These are phyloP conservation scores for Camelina laxa DNA, from an alignment of 345 rosid genomes.

Conservation along the genomic window DNA sequence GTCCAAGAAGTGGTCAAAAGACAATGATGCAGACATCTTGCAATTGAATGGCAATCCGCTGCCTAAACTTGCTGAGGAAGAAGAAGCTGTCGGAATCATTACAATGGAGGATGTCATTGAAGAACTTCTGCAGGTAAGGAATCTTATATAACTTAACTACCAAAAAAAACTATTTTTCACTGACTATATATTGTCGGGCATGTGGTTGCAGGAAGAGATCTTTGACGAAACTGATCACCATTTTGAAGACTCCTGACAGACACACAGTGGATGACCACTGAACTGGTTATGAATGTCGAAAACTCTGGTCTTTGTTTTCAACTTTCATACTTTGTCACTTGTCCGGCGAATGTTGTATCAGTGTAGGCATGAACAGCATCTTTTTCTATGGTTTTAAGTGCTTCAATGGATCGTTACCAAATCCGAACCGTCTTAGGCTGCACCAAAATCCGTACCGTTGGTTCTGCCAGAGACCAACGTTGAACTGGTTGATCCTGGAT, in stretches of 20 bases:
- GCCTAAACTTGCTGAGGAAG: constrained; percentile 75
- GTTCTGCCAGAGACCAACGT: no score
- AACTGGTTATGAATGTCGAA: constrained; percentile 16
- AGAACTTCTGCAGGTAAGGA: constrained; percentile 83
- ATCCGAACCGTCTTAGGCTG: background rate
- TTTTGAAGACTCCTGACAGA: constrained; percentile 65
- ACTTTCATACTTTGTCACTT: constrained; percentile 18
- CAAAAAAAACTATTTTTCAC: background rate
- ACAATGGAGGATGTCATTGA: constrained; percentile 99
- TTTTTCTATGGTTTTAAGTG: constrained; percentile 1
- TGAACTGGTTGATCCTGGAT: no score
- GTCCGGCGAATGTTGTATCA: constrained; percentile 8
- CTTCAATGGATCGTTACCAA: background rate
- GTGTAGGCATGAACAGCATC: constrained; percentile 6
- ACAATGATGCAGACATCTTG: constrained; percentile 68
- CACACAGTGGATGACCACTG: constrained; percentile 17
- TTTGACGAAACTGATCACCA: constrained; percentile 95
- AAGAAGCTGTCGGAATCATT: constrained; percentile 89
- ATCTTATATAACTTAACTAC: background rate
- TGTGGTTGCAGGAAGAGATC: constrained; percentile 79
- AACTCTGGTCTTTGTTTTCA: background rate
- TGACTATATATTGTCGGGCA: background rate
- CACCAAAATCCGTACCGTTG: no score
- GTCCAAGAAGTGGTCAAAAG: constrained; percentile 82
- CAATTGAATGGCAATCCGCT: constrained; percentile 61